Base-by-base conservation (phyloP, 345 rosid species). In the Moricandia arvensis region DNA sequence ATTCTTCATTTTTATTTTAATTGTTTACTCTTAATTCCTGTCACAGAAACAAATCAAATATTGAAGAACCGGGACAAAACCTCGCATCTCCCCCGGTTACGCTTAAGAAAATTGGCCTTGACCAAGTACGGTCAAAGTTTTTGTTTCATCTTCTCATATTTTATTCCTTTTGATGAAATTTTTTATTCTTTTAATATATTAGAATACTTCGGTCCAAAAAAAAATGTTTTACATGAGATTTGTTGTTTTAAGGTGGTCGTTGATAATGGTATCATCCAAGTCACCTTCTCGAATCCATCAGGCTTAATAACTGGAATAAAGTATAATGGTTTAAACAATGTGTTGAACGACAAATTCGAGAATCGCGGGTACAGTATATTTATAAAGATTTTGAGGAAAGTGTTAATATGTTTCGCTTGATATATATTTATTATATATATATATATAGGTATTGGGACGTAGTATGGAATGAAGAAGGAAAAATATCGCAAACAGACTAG, bases 361-460 rank as follows among this genome's bases (percentile, higher is more conserved):
- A 79, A 83, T 54, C 77, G 91, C 68, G 99, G 97, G 96, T 91
- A 85, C 5, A 34, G 9, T 59, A 61, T 6, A 49, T 26, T 31
- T 62, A 72, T 11, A 53, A 24, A 41, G 13, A n/a, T 7, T 33
- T 13, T 21, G 26, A 11, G 0, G 57, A 71, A 57, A 27, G 4
- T 54, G 18, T 38, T 30, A 8, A 8, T 12, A 30, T 45, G 2
- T 43, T 13, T 38, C 18, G 1, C 43, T 3, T 77, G 7, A 63
- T 63, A 54, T 53, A 12, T 54, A 29, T 16, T 8, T 27, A 63
- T 38, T 34, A 7, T 30, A 21, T 45, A n/a, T n/a, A n/a, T n/a
- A n/a, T n/a, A 15, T 59, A n/a, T 55, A 80, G 97, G 83, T 94
- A 94, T 53, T 94, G 97, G 98, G 98, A 94, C 31, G 72, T 88